Percentiles rank a stretch among this genome's conserved stretches.
These are phyloP conservation scores for Exophiala bonariae DNA, from an alignment of 2,329 filamentous ascomycete genomes.

Conservation along the genomic window DNA sequence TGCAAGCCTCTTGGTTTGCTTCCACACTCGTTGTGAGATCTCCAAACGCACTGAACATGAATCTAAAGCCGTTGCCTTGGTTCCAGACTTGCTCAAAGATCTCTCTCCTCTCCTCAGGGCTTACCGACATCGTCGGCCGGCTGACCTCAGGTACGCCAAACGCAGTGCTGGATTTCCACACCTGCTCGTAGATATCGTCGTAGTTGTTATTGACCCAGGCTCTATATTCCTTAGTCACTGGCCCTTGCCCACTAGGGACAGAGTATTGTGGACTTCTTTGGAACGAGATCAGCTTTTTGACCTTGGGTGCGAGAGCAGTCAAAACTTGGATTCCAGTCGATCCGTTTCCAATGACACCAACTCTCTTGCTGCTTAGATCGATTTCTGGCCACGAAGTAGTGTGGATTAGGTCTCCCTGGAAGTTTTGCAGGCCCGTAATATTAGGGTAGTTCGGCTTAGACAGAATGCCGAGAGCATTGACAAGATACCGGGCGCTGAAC, in stretches of 20 bases:
- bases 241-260: constrained; percentile 8
- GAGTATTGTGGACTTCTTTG: constrained; percentile 33
- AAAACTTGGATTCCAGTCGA: constrained; percentile 42
- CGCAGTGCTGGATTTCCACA: constrained; percentile 29
- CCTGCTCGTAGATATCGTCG: constrained; percentile 33
- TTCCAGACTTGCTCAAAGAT: constrained; percentile 34
- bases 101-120: constrained; percentile 20
- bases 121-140: constrained; percentile 4
- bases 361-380: constrained; percentile 26
- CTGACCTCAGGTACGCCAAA: constrained; percentile 28
- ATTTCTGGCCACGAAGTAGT: constrained; percentile 41
- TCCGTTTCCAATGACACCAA: constrained; percentile 45
- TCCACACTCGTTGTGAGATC: constrained; percentile 38
- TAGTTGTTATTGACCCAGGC: constrained; percentile 33
- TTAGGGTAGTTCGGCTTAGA: constrained; percentile 39
- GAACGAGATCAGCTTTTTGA: constrained; percentile 33
- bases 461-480: constrained; percentile 40
- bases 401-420: constrained; percentile 41
- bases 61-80: constrained; percentile 37
- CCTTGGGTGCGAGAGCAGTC: constrained; percentile 30
- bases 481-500: constrained; percentile 39
- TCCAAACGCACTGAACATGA: constrained; percentile 38
- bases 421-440: constrained; percentile 37
- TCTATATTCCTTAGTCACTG: constrained; percentile 6
- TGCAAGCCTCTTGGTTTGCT: constrained; percentile 40